Conservation (phyloP, 257 asterid genomes). For the Prunella vulgaris region DNA sequence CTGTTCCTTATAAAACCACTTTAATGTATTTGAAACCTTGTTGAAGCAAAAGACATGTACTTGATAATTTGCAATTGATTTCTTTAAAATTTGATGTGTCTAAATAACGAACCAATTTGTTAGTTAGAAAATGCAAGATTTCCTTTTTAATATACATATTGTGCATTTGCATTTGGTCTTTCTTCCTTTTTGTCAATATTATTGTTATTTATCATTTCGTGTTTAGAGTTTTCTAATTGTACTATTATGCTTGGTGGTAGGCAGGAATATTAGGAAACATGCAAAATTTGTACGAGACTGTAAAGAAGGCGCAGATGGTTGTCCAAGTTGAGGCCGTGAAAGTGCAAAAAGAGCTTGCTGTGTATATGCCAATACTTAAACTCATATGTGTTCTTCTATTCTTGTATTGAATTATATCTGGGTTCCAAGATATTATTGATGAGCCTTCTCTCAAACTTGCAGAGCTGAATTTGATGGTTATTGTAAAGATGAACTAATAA, state of each 20-base stretch:
- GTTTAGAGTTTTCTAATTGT: neutral
- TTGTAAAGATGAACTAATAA: slow-evolving; percentile 81
- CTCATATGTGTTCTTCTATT: neutral
- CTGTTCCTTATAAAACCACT: neutral
- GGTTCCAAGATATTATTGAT: neutral
- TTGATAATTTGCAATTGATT: neutral
- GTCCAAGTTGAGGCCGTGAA: slow-evolving; percentile 98
- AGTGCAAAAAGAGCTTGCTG: slow-evolving; percentile 94
- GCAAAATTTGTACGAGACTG: slow-evolving; percentile 92
- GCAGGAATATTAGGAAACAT: slow-evolving; percentile 95
- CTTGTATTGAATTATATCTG: neutral
- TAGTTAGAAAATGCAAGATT: neutral
- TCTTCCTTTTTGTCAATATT: neutral
- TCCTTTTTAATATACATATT: neutral
- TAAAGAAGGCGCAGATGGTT: slow-evolving; percentile 96
- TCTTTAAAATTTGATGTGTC: neutral
- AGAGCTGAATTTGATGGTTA: slow-evolving; percentile 99
- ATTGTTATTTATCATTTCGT: neutral
- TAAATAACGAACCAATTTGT: neutral
- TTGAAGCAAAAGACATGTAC: neutral
- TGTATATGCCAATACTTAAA: slow-evolving; percentile 39
- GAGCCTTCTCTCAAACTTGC: slow-evolving; percentile 28
- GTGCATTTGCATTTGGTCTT: neutral
- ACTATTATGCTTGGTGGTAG: slow-evolving; percentile 34
- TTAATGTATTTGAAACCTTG: neutral